These are phyloP conservation scores for Mallotus nudiflorus DNA, from an alignment of 345 rosid species.

Conservation along the genomic window DNA sequence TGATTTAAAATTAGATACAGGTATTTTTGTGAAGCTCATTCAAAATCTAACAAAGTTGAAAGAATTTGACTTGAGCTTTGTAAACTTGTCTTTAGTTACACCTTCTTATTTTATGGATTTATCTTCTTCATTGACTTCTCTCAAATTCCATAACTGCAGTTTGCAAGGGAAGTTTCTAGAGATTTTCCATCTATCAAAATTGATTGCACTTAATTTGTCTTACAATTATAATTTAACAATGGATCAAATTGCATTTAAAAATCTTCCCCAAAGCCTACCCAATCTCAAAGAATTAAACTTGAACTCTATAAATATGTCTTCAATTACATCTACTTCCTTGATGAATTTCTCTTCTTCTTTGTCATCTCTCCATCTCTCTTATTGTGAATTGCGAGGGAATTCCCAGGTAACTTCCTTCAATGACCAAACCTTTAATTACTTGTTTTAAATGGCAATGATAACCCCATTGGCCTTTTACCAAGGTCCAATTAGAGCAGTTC, in stretches of 20 bases:
- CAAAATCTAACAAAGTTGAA: too few species aligned
- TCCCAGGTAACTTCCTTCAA: neutral
- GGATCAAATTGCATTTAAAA: neutral
- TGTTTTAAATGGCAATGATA: neutral
- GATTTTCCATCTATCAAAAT: too few species aligned
- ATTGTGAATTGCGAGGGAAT: neutral
- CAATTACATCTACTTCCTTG: neutral
- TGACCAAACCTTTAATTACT: neutral
- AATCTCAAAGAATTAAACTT: neutral
- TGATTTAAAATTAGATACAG: too few species aligned
- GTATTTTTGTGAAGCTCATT: too few species aligned
- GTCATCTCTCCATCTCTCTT: neutral
- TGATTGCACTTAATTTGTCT: neutral
- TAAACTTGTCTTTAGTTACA: too few species aligned
- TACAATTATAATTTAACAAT: neutral
- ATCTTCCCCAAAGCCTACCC: neutral
- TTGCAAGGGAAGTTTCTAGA: neutral
- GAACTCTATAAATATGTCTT: too few species aligned
- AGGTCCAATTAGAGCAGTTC: neutral
- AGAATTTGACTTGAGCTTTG: too few species aligned
- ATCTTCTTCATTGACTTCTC: neutral
- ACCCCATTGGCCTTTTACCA: neutral
- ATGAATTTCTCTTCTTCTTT: slow-evolving; percentile 10
- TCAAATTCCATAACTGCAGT: neutral
- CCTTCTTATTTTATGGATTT: too few species aligned